A percentile compares a stretch with the other conserved stretches of the same genome.
phyloP scores from a whole-genome alignment of 306 rosid species.

The Medicago truncatula region DNA sequence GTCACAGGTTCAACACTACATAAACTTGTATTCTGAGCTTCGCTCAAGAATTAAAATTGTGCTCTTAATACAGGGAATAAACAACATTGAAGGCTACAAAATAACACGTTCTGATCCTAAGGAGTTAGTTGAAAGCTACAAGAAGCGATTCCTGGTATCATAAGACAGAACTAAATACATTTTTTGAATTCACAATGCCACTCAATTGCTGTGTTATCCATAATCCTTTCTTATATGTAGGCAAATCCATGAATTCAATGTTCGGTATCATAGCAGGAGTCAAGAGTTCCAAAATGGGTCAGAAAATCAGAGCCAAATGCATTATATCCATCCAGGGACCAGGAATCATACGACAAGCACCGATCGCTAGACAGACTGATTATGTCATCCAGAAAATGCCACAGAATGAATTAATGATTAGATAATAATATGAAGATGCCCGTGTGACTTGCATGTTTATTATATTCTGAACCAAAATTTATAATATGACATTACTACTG shows the following conservation, averaged over 20 bases:
- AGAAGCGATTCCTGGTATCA: slow-evolving; percentile 59
- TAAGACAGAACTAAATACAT: background rate
- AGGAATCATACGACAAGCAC: background rate
- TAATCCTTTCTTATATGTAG: slow-evolving; percentile 35
- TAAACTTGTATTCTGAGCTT: slow-evolving; percentile 24
- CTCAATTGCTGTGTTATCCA: background rate
- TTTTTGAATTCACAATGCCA: slow-evolving; percentile 8
- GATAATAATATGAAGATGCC: background rate
- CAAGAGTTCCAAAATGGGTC: background rate
- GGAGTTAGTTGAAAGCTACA: slow-evolving; percentile 65
- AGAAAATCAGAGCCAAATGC: background rate
- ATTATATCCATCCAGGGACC: background rate
- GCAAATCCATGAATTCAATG: slow-evolving; percentile 37
- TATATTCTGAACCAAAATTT: background rate
- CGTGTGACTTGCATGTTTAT: background rate
- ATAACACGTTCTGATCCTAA: slow-evolving; percentile 60
- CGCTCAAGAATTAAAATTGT: slow-evolving; percentile 5
- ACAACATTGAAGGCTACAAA: slow-evolving; percentile 65
- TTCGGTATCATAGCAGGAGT: background rate
- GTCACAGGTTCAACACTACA: background rate
- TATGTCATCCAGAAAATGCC: slow-evolving; percentile 1
- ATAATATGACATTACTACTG: background rate
- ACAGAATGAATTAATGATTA: slow-evolving; percentile 8
- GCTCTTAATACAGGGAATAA: slow-evolving; percentile 52
- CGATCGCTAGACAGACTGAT: background rate